Evolutionary conservation across 2,329 filamentous ascomycete species (phyloP).

Genomic region (Fusarium drepaniforme): DNA sequence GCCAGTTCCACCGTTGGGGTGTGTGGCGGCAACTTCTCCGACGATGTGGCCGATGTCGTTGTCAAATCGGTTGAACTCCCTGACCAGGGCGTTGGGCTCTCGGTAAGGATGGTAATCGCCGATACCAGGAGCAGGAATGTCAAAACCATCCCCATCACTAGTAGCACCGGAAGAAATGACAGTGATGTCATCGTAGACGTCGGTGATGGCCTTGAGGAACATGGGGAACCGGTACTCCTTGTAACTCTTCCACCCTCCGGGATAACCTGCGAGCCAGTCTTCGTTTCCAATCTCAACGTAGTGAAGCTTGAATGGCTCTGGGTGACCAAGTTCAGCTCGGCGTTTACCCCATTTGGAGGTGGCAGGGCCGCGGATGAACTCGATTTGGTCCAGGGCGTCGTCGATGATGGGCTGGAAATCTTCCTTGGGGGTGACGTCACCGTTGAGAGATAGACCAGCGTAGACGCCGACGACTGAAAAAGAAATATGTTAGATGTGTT

Average conservation of each 20-base stretch:
- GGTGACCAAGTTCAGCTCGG: slow-evolving; percentile 70
- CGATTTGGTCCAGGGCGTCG: slow-evolving; percentile 71
- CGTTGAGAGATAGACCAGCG: slow-evolving; percentile 67
- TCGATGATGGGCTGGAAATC: slow-evolving; percentile 69
- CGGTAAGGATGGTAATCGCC: slow-evolving; percentile 66
- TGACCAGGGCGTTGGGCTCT: slow-evolving; percentile 62
- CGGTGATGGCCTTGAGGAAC: slow-evolving; percentile 70
- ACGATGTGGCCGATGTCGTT: slow-evolving; percentile 56
- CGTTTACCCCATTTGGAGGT: slow-evolving; percentile 67
- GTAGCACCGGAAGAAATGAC: slow-evolving; percentile 64
- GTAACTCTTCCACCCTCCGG: slow-evolving; percentile 60
- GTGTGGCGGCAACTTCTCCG: slow-evolving; percentile 65
- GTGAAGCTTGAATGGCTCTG: slow-evolving; percentile 69
- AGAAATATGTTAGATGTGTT: background rate
- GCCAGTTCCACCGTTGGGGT: slow-evolving; percentile 64
- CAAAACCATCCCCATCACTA: slow-evolving; percentile 52
- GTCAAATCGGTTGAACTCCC: slow-evolving; percentile 66
- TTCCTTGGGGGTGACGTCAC: slow-evolving; percentile 61
- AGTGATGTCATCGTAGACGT: slow-evolving; percentile 67
- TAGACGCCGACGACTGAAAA: slow-evolving; percentile 66
- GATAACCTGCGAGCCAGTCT: slow-evolving; percentile 68
- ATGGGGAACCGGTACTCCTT: slow-evolving; percentile 68
- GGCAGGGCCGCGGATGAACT: slow-evolving; percentile 69
- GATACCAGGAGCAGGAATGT: slow-evolving; percentile 56
- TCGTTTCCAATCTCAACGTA: slow-evolving; percentile 78